Evolutionary conservation across 495 filamentous ascomycete species (phyloP).

Genomic region (Aspergillus asperescens): DNA sequence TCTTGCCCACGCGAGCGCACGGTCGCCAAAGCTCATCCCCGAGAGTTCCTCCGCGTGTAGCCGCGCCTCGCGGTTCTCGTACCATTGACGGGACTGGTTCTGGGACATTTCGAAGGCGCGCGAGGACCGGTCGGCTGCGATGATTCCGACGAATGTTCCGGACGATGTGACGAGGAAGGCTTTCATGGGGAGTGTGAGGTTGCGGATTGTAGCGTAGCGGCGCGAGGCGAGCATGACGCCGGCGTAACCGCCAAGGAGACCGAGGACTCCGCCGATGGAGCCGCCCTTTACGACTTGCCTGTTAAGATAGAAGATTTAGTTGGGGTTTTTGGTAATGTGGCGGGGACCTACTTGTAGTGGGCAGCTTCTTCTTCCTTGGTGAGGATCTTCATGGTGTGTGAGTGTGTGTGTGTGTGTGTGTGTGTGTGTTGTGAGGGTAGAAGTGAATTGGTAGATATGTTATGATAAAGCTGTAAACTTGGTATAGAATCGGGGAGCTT

Average conservation of each 20-base stretch:
- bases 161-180: slow-evolving; percentile 81
- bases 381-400: slow-evolving; percentile 75
- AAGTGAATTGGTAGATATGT: background rate
- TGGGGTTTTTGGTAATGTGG: background rate
- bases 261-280: slow-evolving; percentile 58
- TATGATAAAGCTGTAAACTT: background rate
- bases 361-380: slow-evolving; percentile 83
- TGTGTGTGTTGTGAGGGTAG: slow-evolving; percentile 2
- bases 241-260: slow-evolving; percentile 56
- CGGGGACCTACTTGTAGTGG: slow-evolving; percentile 51
- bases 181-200: slow-evolving; percentile 81
- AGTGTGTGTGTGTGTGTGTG: slow-evolving; percentile 20
- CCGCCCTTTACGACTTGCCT: slow-evolving; percentile 77
- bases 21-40: slow-evolving; percentile 52
- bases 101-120: slow-evolving; percentile 65
- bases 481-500: background rate
- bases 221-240: slow-evolving; percentile 57
- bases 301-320: slow-evolving; percentile 2
- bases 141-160: slow-evolving; percentile 78
- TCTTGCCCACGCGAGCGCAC: slow-evolving; percentile 54
- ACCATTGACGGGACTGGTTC: slow-evolving; percentile 58
- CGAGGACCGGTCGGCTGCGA: slow-evolving; percentile 75
- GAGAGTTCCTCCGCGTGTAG: slow-evolving; percentile 41
- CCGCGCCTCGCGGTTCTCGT: slow-evolving; percentile 58
- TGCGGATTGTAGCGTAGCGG: slow-evolving; percentile 67